Evolutionary conservation across 495 filamentous ascomycete species (phyloP).

Genomic region (Oidiodendron maius): DNA sequence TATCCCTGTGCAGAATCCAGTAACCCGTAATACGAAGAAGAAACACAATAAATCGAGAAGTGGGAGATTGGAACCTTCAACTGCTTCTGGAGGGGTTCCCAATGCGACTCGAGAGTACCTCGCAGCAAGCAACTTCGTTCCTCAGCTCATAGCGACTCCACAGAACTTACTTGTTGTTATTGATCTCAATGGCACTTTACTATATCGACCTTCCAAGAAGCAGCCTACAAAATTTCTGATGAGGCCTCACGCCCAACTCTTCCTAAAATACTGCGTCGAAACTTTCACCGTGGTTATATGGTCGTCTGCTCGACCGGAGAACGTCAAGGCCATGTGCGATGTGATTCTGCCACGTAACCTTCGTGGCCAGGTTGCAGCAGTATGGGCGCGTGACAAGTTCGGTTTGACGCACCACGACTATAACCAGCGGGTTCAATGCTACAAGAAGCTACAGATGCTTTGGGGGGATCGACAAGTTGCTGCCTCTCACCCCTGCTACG

Average conservation of each 20-base stretch:
- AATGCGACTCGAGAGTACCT: conserved; percentile 37
- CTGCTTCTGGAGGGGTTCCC: conserved; percentile 43
- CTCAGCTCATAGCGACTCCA: conserved; percentile 20
- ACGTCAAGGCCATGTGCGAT: conserved; percentile 57
- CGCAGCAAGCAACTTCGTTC: conserved; percentile 16
- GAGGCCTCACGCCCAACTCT: conserved; percentile 56
- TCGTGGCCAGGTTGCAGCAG: conserved; percentile 46
- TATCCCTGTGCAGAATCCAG: too few relatives aligned
- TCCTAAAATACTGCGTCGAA: conserved; percentile 60
- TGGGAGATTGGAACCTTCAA: too few relatives aligned
- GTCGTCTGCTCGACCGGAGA: conserved; percentile 74
- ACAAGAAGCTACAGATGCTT: conserved; percentile 70
- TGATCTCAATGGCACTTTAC: conserved; percentile 88
- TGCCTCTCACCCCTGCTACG: conserved; percentile 37
- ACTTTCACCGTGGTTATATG: conserved; percentile 80
- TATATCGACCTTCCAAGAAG: conserved; percentile 54
- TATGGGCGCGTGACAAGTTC: conserved; percentile 79
- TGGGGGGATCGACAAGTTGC: conserved; percentile 58
- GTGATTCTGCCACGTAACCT: conserved; percentile 43
- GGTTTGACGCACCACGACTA: conserved; percentile 59
- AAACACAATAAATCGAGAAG: too few relatives aligned
- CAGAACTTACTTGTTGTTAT: conserved; percentile 68
- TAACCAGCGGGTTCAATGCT: conserved; percentile 68
- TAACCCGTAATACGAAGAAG: too few relatives aligned
- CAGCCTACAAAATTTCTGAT: conserved; percentile 46